A percentile compares a stretch with the other conserved stretches of the same genome.
phyloP scores from a whole-genome alignment of 75 land plant species.

The Isoetes taiwanensis region DNA sequence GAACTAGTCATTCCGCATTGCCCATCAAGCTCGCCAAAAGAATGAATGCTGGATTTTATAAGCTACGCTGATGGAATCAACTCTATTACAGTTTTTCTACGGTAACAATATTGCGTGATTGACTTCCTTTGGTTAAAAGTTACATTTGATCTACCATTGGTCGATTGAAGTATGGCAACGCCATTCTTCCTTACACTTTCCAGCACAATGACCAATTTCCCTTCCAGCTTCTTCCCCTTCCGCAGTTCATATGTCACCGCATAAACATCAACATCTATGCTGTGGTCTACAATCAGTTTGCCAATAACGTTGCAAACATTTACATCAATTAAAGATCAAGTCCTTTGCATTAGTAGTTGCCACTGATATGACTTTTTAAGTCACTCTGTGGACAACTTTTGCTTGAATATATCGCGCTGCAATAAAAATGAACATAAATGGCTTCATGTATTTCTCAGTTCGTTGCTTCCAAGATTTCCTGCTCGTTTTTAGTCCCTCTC shows the following conservation, averaged over 20 bases:
- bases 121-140: too few species aligned
- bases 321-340: constrained; percentile 47
- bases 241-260: constrained; percentile 67
- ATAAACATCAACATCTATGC: constrained; percentile 87
- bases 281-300: constrained; percentile 67
- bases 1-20: too few species aligned
- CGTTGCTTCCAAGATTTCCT: constrained; percentile 83
- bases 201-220: constrained; percentile 58
- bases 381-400: constrained; percentile 85
- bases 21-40: too few species aligned
- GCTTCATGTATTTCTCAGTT: constrained; percentile 90
- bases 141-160: too few species aligned
- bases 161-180: too few species aligned
- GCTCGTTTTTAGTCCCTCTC: constrained; percentile 57
- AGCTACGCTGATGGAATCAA: too few species aligned
- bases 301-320: constrained; percentile 79
- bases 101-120: too few species aligned
- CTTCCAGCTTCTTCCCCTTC: constrained; percentile 63
- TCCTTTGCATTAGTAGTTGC: constrained; percentile 89
- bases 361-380: constrained; percentile 75
- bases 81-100: too few species aligned
- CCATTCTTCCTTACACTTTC: constrained; percentile 72
- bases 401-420: constrained; percentile 72
- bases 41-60: too few species aligned
- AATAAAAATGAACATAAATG: constrained; percentile 80